Evolutionary conservation across 1,139 yeast species (phyloP), one percentile per base, ranked within the genome.

Genomic region (Candida albicans): DNA sequence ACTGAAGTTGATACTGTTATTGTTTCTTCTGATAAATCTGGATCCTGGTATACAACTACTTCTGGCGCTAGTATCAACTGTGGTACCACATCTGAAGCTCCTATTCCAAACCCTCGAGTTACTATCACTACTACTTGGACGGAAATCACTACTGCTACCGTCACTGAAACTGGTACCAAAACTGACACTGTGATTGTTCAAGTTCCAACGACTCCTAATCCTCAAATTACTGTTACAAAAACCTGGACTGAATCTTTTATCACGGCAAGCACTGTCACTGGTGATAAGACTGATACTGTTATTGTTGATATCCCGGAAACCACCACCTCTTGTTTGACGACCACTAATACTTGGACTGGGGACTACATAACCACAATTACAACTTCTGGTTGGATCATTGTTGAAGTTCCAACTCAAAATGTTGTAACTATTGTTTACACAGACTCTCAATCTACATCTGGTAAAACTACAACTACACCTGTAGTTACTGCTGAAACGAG

Each of bases 1-100:
- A 54, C 57, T 24, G 48, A 42, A 12, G 39, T 45, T 12, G 55
- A 44, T 11, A 33, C 29, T 14, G 42, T 39, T 28, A 26, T 33
- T 9, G 12, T 33, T 31, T 39, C 42, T 11, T 26, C 42, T 30
- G 34, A 39, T 10, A 22, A n/a, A 13, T 12, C 38, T 24, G 37
- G 34, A 14, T 29, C 33, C 25, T 33, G 33, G 34, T 40, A 26
- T 25, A 40, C 44, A 30, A 33, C 36, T 11, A 39, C 44, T 37
- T 40, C 44, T 8, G 26, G 33, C 28, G 11, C 22, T 14, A 5
- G 26, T 8, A 13, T 11, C 10, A 14, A 2, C 8, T 37, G 40
- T 31, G 40, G 40, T 37, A 4, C 26, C 8, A 10, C 40, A n/a
- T 37, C 40, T 31, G 31, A 37, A 37, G 40, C 37, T 27, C 28